These are phyloP conservation scores for Polyporus arcularius DNA, from an alignment of 768 basidiomycete genomes.

Conservation along the genomic window DNA sequence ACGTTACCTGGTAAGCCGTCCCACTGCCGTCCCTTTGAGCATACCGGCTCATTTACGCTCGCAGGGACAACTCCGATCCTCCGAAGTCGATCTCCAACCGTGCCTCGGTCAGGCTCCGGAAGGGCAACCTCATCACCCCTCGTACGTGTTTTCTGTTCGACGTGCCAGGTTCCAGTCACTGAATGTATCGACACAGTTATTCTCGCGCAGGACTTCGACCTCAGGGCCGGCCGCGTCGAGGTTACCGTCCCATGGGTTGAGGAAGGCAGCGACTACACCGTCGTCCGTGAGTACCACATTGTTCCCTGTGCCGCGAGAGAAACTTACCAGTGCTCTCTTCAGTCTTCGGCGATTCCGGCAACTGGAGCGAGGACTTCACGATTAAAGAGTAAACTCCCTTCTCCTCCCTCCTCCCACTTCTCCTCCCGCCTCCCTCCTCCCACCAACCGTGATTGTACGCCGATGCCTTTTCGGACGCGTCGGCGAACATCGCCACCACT, in stretches of 20 bases:
- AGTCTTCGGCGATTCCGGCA: slow-evolving; percentile 53
- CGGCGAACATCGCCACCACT: no score
- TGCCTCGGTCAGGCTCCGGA: slow-evolving; percentile 12
- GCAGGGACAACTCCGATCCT: slow-evolving; percentile 33
- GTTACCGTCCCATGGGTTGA: slow-evolving; percentile 37
- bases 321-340: neutral
- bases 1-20: slow-evolving; percentile 16
- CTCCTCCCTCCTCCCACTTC: no score
- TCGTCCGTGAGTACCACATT: slow-evolving; percentile 38
- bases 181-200: slow-evolving; percentile 22
- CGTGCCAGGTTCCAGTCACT: neutral
- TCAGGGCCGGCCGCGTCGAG: slow-evolving; percentile 33
- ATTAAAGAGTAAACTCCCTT: slow-evolving; percentile 23
- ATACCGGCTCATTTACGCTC: neutral
- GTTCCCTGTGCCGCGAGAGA: no score
- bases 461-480: no score
- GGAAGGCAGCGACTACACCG: slow-evolving; percentile 32
- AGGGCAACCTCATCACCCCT: slow-evolving; percentile 28
- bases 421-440: no score
- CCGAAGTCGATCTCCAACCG: slow-evolving; percentile 41
- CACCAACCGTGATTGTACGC: no score
- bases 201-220: slow-evolving; percentile 35
- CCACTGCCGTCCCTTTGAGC: neutral
- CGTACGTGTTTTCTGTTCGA: slow-evolving; percentile 19
- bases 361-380: slow-evolving; percentile 40